Conservation (phyloP, 2,329 filamentous ascomycete species). For the Pseudogymnoascus verrucosus region DNA sequence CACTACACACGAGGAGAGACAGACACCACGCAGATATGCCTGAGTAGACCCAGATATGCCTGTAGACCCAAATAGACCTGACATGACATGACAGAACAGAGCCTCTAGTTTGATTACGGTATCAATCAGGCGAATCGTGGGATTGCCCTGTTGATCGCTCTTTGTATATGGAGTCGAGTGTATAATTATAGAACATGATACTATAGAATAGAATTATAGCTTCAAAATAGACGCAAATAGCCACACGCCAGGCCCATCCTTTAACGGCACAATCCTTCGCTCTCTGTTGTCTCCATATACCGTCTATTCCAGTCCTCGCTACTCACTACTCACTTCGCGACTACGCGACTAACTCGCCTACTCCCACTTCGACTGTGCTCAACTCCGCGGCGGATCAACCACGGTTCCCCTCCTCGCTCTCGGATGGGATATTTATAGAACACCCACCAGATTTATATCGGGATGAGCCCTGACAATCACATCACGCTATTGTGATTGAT, state of each 20-base stretch:
- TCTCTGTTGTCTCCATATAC: too few species aligned
- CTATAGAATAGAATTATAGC: background rate
- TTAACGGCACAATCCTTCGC: background rate
- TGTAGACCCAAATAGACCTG: background rate
- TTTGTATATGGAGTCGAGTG: background rate
- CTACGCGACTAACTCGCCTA: too few species aligned
- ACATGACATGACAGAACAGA: too few species aligned
- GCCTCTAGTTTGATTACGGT: background rate
- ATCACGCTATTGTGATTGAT: background rate
- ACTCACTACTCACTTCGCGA: too few species aligned
- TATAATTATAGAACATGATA: background rate
- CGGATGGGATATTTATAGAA: background rate
- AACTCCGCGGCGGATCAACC: background rate
- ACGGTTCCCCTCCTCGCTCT: background rate
- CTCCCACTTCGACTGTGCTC: background rate
- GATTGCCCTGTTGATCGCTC: too few species aligned
- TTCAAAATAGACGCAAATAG: background rate
- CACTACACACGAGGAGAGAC: too few species aligned
- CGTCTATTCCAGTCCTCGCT: too few species aligned
- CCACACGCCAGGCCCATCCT: background rate
- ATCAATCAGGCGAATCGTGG: too few species aligned
- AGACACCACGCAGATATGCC: too few species aligned
- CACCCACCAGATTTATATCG: background rate
- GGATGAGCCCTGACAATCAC: background rate
- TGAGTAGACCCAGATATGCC: too few species aligned